Base-by-base conservation (phyloP, 2,329 filamentous ascomycete genomes). In the Pseudocercospora eumusae region DNA sequence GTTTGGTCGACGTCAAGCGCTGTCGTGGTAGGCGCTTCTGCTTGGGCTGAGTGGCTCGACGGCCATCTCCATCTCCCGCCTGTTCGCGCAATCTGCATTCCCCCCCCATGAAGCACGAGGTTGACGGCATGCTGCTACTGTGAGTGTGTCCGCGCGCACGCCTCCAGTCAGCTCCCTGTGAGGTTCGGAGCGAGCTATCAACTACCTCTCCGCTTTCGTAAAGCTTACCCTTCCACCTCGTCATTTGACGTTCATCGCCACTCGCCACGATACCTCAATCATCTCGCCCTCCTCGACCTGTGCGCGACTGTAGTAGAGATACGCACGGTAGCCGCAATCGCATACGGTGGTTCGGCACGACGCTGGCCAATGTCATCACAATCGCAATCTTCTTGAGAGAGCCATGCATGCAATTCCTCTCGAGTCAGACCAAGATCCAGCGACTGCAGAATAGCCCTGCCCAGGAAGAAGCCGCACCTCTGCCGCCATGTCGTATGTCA, bases 401-500 rank as follows among this genome's bases (percentile, higher is more conserved):
- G 65, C 68, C 67, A 71, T 71, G 69, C 66, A 66, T 68, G 65
- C 63, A 56, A 68, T 68, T 64, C 63, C 65, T 59, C 58, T 56
- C 62, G 58, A 56, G 52, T 62, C 63, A 64, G 59, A 59, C 50
- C 61, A 63, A 61, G 31, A 61, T 56, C 56, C 50, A 64, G 59
- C 66, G 60, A 63, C 59, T 57, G 64, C 66, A 65, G 40, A 65
- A 62, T 67, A 65, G 61, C 64, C 56, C 59, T 61, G 54, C 60
- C 62, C 57, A 59, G 61, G 61, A 61, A 58, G 49, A 61, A 57
- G 53, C 57, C 58, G 56, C 59, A 64, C 66, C 60, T 61, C 59
- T 60, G 64, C 66, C 64, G 64, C 64, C 25, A 71, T 71, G 69
- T 71, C 69, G 69, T 71, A 71, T 63, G 69, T 71, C 62, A 61